These are phyloP conservation scores for Solanum appendiculatum DNA, from an alignment of 257 asterid species.

Conservation along the genomic window DNA sequence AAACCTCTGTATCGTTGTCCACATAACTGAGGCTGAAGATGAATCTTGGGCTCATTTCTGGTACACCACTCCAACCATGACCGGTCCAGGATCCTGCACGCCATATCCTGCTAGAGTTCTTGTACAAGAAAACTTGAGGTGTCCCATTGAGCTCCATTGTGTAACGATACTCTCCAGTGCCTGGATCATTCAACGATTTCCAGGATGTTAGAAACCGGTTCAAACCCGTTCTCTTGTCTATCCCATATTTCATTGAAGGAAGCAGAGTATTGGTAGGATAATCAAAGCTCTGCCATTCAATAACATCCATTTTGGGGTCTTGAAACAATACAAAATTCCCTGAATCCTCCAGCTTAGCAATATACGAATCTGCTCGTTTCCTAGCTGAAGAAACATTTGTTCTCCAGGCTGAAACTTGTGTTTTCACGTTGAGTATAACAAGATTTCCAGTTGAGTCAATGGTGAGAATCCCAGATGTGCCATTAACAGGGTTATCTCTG, in stretches of 20 bases:
- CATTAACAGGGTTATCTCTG: constrained; percentile 17
- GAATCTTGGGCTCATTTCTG: constrained; percentile 24
- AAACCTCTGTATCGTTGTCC: constrained; percentile 18
- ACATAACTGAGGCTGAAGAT: constrained; percentile 17
- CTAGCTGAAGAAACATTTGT: constrained; percentile 9
- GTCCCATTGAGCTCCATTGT: constrained; percentile 23
- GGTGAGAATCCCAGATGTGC: constrained; percentile 6
- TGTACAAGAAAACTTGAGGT: constrained; percentile 4
- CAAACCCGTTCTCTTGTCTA: constrained; percentile 16
- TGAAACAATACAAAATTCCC: constrained; percentile 31
- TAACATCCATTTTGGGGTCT: neutral
- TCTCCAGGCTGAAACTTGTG: constrained; percentile 15
- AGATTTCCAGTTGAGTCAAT: constrained; percentile 27
- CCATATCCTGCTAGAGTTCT: constrained; percentile 4
- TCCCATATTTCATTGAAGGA: constrained; percentile 31
- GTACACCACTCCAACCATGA: constrained; percentile 19
- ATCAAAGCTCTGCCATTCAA: constrained; percentile 48
- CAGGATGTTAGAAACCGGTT: constrained; percentile 24
- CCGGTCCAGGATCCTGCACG: constrained; percentile 39
- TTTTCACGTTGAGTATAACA: constrained; percentile 5
- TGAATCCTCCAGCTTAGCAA: constrained; percentile 22
- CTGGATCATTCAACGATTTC: constrained; percentile 33
- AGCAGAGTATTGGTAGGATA: constrained; percentile 36
- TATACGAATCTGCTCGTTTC: neutral
- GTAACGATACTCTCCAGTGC: constrained; percentile 12